A percentile compares a stretch with the other conserved stretches of the same genome.
Conservation (phyloP, 345 rosid genomes). For the Cardamine chenopodiifolia region DNA sequence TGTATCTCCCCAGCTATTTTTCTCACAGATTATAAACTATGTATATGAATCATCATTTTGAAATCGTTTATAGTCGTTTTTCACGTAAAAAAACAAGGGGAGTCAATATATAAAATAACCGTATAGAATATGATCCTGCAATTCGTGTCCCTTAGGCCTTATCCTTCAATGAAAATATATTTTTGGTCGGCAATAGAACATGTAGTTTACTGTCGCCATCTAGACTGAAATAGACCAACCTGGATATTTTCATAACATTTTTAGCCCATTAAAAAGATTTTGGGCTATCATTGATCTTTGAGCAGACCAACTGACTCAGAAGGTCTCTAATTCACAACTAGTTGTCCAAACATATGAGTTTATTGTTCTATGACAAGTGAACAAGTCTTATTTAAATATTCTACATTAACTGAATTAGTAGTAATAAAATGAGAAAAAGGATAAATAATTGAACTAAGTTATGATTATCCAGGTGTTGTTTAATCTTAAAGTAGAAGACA, state of each 20-base stretch:
- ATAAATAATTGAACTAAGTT: not conserved
- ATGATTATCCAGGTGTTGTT: conserved; percentile 27
- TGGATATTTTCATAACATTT: not conserved
- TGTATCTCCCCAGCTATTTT: not conserved
- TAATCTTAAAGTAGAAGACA: conserved; percentile 42
- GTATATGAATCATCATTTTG: not conserved
- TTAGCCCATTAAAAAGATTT: not conserved
- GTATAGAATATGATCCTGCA: not conserved
- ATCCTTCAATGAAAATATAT: not conserved
- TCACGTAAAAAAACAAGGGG: not conserved
- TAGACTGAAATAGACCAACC: not conserved
- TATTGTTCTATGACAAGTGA: not conserved
- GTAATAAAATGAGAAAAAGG: not conserved
- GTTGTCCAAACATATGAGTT: not conserved
- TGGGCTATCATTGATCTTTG: conserved; percentile 6
- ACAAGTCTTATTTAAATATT: not conserved
- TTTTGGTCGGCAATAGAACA: not conserved
- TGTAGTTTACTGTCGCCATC: not conserved
- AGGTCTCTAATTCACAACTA: not conserved
- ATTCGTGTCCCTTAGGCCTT: not conserved
- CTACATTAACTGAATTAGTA: not conserved
- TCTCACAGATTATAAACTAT: not conserved
- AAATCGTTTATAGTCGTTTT: not conserved
- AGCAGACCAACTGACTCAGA: not conserved
- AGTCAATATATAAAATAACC: not conserved